Percentiles rank a stretch among this genome's conserved stretches.
These are phyloP conservation scores for Podosphaera aphanis DNA, from an alignment of 2,329 filamentous ascomycete genomes.

Conservation along the genomic window DNA sequence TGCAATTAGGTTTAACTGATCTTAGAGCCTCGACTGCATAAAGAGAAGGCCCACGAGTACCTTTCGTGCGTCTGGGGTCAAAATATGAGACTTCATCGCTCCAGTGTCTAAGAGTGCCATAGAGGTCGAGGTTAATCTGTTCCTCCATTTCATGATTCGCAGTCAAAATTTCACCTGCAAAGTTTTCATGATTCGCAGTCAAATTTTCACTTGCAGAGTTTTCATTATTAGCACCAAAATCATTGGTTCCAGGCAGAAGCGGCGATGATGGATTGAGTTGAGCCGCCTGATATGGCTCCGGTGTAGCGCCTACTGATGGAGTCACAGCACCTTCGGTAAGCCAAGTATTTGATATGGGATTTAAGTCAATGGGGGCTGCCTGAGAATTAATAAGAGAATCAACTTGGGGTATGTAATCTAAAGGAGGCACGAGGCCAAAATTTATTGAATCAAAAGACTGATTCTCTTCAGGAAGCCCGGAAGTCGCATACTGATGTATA, in stretches of 20 bases:
- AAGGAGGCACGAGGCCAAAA: background rate
- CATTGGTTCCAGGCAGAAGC: background rate
- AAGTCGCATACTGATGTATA: background rate
- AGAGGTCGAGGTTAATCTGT: background rate
- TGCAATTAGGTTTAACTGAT: conserved; percentile 7
- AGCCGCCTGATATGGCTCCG: background rate
- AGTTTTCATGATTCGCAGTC: background rate
- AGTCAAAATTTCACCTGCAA: background rate
- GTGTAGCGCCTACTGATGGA: too few relatives aligned
- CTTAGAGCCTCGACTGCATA: conserved; percentile 3
- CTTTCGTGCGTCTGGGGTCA: background rate
- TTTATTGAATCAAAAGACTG: background rate
- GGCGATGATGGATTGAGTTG: background rate
- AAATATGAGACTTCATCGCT: background rate
- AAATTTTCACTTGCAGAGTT: too few relatives aligned
- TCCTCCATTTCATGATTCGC: background rate
- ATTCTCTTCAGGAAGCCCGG: background rate
- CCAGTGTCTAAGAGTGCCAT: background rate
- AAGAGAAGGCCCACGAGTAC: background rate
- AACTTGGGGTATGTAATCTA: background rate
- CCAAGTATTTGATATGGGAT: background rate
- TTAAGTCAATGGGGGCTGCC: background rate
- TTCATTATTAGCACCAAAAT: background rate
- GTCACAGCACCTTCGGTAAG: background rate
- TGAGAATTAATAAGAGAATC: background rate